Evolutionary conservation across 208 protist genomes (phyloP), one percentile per base, ranked within the genome.

Genomic region (Naegleria gruberi): DNA sequence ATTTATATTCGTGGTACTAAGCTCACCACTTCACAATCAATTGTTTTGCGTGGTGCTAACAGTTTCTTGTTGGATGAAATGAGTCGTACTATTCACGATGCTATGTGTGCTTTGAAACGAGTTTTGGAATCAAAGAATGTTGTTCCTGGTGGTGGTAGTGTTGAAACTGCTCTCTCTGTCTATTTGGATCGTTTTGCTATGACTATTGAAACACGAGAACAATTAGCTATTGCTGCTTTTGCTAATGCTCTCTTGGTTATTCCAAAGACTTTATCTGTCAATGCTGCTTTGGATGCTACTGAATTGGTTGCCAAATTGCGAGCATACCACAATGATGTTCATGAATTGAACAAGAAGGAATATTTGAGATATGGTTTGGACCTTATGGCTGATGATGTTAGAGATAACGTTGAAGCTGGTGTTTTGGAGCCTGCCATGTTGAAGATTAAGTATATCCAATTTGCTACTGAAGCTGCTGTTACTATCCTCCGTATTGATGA

Each of bases 401-500:
- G 96, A 85, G 96, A 99, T 94, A 99, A 99, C 93, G 40, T 99
- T 15, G 93, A 95, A 89, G 97, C 96, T 12, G 99, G 99, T 51
- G 98, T 99, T 87, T 91, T 99, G 42, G 99, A 99, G 96, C 99
- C 99, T n/a, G 95, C 96, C 73, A 95, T 99, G 87, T 97, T 94
- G 90, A 99, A 99, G 93, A 93, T 99, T 43, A 99, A 99, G 94
- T 98, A 95, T 81, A 95, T 99, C 73, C 96, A 99, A 94, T 99
- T 99, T 92, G 99, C 99, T 82, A 99, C 98, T 17, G 99, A 99
- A 96, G 99, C 99, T 1, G 98, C 99, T 83, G 98, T 99, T 91
- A 99, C 99, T 23, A 98, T 99, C 90, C 94, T 99, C 30, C 96
- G 99, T 91, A 99, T 99, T 87, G 99, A 99, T 94, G 99, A 99